Base-by-base conservation (phyloP, 176 grass and related monocot genomes). In the Triticum monococcum region DNA sequence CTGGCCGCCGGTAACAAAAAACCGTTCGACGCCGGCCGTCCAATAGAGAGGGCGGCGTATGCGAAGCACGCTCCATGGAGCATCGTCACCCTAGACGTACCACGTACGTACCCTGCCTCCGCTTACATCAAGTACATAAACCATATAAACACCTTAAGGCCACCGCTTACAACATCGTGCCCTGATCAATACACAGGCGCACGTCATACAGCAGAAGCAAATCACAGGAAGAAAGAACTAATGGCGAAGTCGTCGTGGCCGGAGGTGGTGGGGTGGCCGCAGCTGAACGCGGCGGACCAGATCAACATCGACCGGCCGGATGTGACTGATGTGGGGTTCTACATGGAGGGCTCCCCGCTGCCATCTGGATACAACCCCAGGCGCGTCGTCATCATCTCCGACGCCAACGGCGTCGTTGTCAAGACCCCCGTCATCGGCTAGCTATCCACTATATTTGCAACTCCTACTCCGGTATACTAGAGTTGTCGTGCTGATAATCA, bases 371-470 rank as follows among this genome's bases (percentile, higher is more conserved):
- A 69, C 86, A 14, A 88, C 72, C 32, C 64, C 25, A 46, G 3
- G 0, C 72, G 86, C 35, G 80, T 88, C 63, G 5, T 77, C 64
- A 23, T 88, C 71, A 7, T 88, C 72, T 3, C 1, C 48, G 50
- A 83, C 26, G 35, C 1, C 0, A 3, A 46, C 5, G 40, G 3
- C 25, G 72, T 88, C 48, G 80, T 88, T 36, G 13, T 35, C 62
- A 59, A 32, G 36, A 88, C 72, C 3, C 86, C 86, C 2, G 80
- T 88, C 72, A 8, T 88, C 25, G 80, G 86, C 35, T 88, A 77
- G 18, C 1, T 18, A 62, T 62, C 7, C 54, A 57, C 48, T 17
- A 52, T 17, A 52, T 17, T 2, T 52, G 16, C 16, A 52, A 5
- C 14, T 52, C 5, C 14, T 52, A 17, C 48, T 16, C 46, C 46